Conservation (phyloP, 2,329 filamentous ascomycete species). For the Colletotrichum tropicicola region DNA sequence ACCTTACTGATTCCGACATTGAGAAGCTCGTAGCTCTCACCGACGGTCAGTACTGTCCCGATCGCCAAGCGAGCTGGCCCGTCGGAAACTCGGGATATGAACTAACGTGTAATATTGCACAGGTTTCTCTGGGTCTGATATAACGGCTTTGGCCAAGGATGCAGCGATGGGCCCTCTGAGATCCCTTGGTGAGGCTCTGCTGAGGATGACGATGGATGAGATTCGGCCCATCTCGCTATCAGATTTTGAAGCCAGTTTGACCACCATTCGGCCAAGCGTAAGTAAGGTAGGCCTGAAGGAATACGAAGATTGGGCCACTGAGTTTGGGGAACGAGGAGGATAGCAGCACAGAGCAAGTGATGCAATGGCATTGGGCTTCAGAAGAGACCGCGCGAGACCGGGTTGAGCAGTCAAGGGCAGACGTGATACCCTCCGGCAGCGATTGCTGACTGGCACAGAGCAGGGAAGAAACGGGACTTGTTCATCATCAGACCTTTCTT, state of each 20-base stretch:
- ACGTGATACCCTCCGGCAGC: not conserved
- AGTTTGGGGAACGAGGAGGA: slow-evolving; percentile 92
- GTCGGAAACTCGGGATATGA: too few species aligned
- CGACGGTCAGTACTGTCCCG: slow-evolving; percentile 80
- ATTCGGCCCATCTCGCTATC: slow-evolving; percentile 85
- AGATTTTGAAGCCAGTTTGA: slow-evolving; percentile 87
- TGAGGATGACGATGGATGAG: slow-evolving; percentile 93
- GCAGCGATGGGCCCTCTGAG: slow-evolving; percentile 96
- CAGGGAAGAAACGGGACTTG: too few species aligned
- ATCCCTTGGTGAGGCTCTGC: slow-evolving; percentile 86
- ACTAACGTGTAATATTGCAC: slow-evolving; percentile 9
- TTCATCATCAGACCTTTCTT: not conserved
- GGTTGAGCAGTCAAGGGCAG: not conserved
- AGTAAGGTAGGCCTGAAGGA: slow-evolving; percentile 84
- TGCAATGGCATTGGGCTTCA: too few species aligned
- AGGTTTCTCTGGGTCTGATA: slow-evolving; percentile 98
- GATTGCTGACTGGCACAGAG: not conserved
- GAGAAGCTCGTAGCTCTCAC: slow-evolving; percentile 79
- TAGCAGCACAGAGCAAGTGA: slow-evolving; percentile 46
- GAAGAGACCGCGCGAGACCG: not conserved
- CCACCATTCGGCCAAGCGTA: slow-evolving; percentile 89
- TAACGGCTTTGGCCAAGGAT: slow-evolving; percentile 95
- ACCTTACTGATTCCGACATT: slow-evolving; percentile 76
- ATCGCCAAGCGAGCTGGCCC: too few species aligned
- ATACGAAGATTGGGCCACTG: slow-evolving; percentile 93